Conservation (phyloP, 1,139 yeast species). For the Candida tunisiensis region DNA sequence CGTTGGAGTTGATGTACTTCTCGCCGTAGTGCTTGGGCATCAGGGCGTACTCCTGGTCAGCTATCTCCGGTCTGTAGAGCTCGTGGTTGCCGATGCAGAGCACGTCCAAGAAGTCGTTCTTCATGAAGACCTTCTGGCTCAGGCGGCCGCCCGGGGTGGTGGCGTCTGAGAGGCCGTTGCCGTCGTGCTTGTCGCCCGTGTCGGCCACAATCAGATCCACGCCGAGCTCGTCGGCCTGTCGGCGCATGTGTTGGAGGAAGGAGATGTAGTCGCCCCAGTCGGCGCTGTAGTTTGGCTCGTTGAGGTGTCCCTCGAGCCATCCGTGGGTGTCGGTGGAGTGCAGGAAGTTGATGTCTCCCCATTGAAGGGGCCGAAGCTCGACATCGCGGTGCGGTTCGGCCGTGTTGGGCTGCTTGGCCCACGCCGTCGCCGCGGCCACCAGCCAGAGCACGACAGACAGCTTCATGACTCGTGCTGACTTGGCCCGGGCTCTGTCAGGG, state of each 20-base stretch:
- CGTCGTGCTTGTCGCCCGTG: slow-evolving; percentile 91
- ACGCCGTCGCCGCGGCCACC: not conserved
- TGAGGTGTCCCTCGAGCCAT: slow-evolving; percentile 80
- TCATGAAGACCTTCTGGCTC: slow-evolving; percentile 45
- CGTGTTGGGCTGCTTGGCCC: slow-evolving; percentile 1
- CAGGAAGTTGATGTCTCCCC: slow-evolving; percentile 65
- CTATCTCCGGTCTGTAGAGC: slow-evolving; percentile 52
- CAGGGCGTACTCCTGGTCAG: slow-evolving; percentile 38
- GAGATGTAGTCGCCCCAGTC: slow-evolving; percentile 91
- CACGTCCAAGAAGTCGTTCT: slow-evolving; percentile 50
- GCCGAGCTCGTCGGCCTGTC: slow-evolving; percentile 24
- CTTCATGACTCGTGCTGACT: too few species aligned
- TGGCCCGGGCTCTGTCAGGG: too few species aligned
- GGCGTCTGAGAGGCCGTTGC: slow-evolving; percentile 77
- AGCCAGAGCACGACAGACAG: not conserved
- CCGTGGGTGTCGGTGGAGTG: slow-evolving; percentile 92
- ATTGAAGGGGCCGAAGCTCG: slow-evolving; percentile 28
- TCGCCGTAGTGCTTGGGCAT: slow-evolving; percentile 45
- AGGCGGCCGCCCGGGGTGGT: slow-evolving; percentile 53
- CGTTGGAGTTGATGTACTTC: slow-evolving; percentile 65
- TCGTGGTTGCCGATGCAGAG: slow-evolving; percentile 90
- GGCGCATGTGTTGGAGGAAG: slow-evolving; percentile 35
- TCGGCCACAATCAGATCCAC: slow-evolving; percentile 64
- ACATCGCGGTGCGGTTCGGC: not conserved
- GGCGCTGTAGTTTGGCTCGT: slow-evolving; percentile 59